phyloP scores from a whole-genome alignment of 768 basidiomycete species.

The Amanita phalloides region DNA sequence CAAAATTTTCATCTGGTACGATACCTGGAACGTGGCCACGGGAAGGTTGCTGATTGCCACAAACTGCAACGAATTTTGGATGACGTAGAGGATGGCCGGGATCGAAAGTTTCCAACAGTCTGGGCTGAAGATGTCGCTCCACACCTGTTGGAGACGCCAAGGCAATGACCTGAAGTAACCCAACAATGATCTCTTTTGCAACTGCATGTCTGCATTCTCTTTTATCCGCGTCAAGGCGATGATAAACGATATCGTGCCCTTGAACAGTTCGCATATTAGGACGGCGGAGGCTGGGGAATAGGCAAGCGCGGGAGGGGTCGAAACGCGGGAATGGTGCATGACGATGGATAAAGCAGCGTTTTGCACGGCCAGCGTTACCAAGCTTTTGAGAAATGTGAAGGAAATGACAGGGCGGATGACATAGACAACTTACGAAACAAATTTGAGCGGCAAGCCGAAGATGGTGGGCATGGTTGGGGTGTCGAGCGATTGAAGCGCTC shows the following conservation, averaged over 20 bases:
- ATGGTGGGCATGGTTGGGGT: conserved; percentile 35
- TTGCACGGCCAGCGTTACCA: conserved; percentile 85
- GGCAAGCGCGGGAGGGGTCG: conserved; percentile 60
- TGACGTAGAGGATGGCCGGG: conserved; percentile 87
- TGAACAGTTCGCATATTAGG: conserved; percentile 87
- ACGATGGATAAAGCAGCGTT: conserved; percentile 94
- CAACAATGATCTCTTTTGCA: conserved; percentile 29
- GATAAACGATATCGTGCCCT: conserved; percentile 83
- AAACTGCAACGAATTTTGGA: conserved; percentile 97
- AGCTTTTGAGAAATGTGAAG: conserved; percentile 23
- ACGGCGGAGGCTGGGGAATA: conserved; percentile 96
- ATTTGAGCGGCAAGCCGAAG: conserved; percentile 70
- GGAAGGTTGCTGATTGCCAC: conserved; percentile 93
- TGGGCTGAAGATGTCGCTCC: conserved; percentile 68
- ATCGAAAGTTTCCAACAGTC: conserved; percentile 99
- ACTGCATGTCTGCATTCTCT: conserved; percentile 28
- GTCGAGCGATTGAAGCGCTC: conserved; percentile 22
- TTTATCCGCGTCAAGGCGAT: conserved; percentile 61
- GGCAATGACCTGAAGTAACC: conserved; percentile 34
- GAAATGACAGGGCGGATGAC: background rate
- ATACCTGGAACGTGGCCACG: conserved; percentile 95
- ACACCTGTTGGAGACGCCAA: conserved; percentile 42
- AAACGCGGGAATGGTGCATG: conserved; percentile 97
- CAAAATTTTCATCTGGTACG: conserved; percentile 98
- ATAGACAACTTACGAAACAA: conserved; percentile 50